Evolutionary conservation across 2,329 filamentous ascomycete genomes (phyloP).

Genomic region (Penicillium sp.): DNA sequence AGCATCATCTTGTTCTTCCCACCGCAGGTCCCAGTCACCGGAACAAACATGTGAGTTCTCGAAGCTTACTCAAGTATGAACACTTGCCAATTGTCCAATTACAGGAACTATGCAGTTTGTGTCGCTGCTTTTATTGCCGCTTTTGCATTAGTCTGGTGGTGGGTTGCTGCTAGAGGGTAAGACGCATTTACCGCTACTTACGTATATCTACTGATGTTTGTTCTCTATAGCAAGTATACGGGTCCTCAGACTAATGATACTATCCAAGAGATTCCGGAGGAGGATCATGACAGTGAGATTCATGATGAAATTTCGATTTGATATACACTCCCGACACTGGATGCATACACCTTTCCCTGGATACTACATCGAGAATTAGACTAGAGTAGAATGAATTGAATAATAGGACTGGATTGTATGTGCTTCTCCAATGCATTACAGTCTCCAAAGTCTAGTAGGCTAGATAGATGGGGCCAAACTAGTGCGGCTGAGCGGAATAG

Average conservation of each 20-base stretch:
- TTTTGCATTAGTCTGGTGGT: conserved; percentile 50
- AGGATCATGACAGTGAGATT: conserved; percentile 23
- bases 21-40: conserved; percentile 44
- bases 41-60: conserved; percentile 44
- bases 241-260: conserved; percentile 55
- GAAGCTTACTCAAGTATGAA: neutral
- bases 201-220: conserved; percentile 6
- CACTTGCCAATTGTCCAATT: neutral
- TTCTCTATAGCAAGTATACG: conserved; percentile 48
- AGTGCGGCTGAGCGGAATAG: no score
- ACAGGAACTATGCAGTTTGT: conserved; percentile 46
- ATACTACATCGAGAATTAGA: no score
- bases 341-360: no score
- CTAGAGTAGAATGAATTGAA: neutral
- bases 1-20: conserved; percentile 56
- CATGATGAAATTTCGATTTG: conserved; percentile 10
- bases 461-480: no score
- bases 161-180: conserved; percentile 38
- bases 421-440: no score
- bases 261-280: conserved; percentile 31
- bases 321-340: neutral
- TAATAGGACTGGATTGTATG: no score
- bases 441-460: no score
- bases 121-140: conserved; percentile 44
- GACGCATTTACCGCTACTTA: conserved; percentile 21